Percentiles rank a stretch among this genome's conserved stretches.
Conservation (phyloP, 2,329 filamentous ascomycete genomes). For the Fusarium transvaalense region DNA sequence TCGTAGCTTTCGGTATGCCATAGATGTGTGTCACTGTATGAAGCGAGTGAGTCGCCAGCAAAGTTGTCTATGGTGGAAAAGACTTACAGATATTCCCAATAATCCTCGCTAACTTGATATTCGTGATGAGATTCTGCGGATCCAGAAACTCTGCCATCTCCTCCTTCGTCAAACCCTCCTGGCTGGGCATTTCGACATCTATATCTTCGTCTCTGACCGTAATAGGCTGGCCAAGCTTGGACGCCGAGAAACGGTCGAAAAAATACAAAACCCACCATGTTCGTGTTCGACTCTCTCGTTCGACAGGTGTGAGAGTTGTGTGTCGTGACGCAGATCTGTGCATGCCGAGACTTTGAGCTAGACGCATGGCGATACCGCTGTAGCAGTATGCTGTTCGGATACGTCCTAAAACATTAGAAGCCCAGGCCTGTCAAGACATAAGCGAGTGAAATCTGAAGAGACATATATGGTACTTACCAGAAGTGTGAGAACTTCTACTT, state of each 20-base stretch:
- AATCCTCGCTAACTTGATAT: conserved; percentile 49
- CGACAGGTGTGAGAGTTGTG: conserved; percentile 39
- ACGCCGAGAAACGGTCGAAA: conserved; percentile 51
- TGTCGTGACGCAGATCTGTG: conserved; percentile 52
- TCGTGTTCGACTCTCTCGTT: conserved; percentile 45
- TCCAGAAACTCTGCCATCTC: conserved; percentile 50
- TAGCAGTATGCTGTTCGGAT: conserved; percentile 51
- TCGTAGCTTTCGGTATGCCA: conserved; percentile 48
- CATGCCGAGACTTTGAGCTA: conserved; percentile 58
- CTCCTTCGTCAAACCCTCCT: conserved; percentile 47
- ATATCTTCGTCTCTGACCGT: conserved; percentile 51
- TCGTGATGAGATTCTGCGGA: conserved; percentile 46
- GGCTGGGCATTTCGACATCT: conserved; percentile 51
- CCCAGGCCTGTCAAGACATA: conserved; percentile 39
- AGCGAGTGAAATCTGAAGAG: fast-evolving
- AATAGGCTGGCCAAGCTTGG: conserved; percentile 52
- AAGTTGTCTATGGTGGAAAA: fast-evolving
- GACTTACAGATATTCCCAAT: conserved; percentile 48
- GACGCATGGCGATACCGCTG: conserved; percentile 54
- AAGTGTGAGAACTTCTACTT: conserved; percentile 57
- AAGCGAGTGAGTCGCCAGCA: fast-evolving
- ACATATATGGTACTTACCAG: conserved; percentile 2
- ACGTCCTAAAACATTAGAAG: conserved; percentile 53
- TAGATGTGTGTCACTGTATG: conserved; percentile 47
- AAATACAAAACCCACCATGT: conserved; percentile 54